Evolutionary conservation across 192 early-diverging fungal species (phyloP).

Genomic region (Linnemannia zychae): DNA sequence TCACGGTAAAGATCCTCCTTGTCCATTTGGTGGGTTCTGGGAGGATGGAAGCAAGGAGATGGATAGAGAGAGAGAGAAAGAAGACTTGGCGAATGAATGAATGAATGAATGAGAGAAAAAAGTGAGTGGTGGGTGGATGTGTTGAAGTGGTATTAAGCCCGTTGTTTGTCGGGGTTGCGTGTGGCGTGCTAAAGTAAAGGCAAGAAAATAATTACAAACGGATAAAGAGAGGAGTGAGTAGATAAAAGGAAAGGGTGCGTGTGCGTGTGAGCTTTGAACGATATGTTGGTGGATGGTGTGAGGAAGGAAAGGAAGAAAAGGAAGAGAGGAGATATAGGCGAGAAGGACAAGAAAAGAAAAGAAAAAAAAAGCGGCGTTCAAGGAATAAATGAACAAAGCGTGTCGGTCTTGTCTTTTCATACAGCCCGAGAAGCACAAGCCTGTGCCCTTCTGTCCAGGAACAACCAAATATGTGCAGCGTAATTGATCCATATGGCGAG

Average conservation of each 20-base stretch:
- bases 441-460: too few species aligned
- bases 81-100: background rate
- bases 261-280: background rate
- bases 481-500: background rate
- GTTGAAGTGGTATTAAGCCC: background rate
- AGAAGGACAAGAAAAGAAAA: background rate
- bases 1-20: conserved; percentile 27
- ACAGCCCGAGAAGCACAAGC: too few species aligned
- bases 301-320: background rate
- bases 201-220: background rate
- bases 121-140: too few species aligned
- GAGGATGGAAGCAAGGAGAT: background rate
- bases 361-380: background rate
- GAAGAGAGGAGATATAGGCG: background rate
- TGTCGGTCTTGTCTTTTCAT: background rate
- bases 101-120: background rate
- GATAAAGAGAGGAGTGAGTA: background rate
- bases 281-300: background rate
- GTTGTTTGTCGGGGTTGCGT: background rate
- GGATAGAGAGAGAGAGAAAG: background rate
- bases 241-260: background rate
- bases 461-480: background rate
- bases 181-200: background rate
- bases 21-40: background rate
- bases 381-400: background rate